These are phyloP conservation scores for Rosa persica DNA, from an alignment of 306 rosid species.

Conservation along the genomic window DNA sequence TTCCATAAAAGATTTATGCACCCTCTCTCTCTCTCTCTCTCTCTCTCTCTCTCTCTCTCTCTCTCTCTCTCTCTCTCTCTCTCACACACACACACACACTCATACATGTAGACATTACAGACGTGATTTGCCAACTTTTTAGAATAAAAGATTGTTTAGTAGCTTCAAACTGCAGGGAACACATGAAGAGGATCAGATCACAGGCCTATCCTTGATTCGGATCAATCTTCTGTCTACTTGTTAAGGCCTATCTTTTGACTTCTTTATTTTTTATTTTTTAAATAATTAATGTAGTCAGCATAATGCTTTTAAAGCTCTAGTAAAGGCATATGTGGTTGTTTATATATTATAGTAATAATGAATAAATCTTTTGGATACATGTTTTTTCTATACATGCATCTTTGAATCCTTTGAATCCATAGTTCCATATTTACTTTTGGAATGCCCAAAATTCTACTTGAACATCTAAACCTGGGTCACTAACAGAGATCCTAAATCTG, in stretches of 20 bases:
- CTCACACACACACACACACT: background rate
- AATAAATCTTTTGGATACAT: background rate
- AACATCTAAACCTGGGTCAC: background rate
- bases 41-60: no score
- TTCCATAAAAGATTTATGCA: background rate
- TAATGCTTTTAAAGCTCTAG: background rate
- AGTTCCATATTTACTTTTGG: background rate
- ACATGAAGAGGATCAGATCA: background rate
- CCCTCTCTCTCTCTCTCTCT: no score
- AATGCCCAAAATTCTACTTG: background rate
- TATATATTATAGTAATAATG: no score
- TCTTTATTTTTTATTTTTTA: background rate
- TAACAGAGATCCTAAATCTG: constrained; percentile 2
- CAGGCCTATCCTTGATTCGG: background rate
- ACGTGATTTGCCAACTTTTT: no score
- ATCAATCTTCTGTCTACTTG: background rate
- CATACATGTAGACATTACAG: background rate
- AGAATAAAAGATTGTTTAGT: background rate
- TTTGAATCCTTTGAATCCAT: background rate
- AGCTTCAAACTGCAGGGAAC: background rate
- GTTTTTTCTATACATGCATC: background rate
- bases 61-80: background rate
- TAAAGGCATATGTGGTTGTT: background rate
- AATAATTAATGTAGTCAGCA: background rate
- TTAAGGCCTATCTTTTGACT: background rate